Percentiles rank a stretch among this genome's conserved stretches.
phyloP scores from a whole-genome alignment of 192 early-diverging fungal genomes.

The Umbelopsis sp. region DNA sequence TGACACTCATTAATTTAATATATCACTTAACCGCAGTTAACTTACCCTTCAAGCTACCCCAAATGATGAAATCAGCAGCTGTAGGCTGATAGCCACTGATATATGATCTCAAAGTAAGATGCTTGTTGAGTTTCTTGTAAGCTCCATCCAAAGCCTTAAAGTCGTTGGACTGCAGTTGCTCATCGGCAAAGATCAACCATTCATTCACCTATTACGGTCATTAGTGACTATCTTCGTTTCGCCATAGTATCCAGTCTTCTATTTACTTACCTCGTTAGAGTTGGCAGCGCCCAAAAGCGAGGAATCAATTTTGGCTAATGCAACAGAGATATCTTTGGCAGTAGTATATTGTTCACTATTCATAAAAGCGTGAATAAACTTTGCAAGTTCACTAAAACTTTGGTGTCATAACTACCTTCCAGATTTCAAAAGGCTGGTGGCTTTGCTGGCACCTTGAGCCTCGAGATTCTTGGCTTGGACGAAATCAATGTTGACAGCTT shows the following conservation, averaged over 20 bases:
- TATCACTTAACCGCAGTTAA: neutral
- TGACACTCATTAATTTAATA: neutral
- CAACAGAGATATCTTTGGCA: slow-evolving; percentile 34
- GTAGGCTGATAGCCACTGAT: slow-evolving; percentile 77
- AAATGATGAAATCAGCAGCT: slow-evolving; percentile 82
- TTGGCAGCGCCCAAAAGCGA: slow-evolving; percentile 43
- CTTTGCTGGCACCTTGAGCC: slow-evolving; percentile 20
- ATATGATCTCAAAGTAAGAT: slow-evolving; percentile 82
- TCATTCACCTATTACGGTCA: slow-evolving; percentile 52
- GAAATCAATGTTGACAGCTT: slow-evolving; percentile 33
- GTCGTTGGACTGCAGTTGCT: slow-evolving; percentile 60
- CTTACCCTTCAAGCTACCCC: slow-evolving; percentile 82
- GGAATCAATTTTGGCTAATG: slow-evolving; percentile 33
- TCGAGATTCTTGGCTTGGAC: slow-evolving; percentile 37
- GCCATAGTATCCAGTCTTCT: slow-evolving; percentile 11
- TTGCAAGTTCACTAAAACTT: neutral
- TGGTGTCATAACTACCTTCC: slow-evolving; percentile 26
- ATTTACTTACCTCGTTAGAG: slow-evolving; percentile 43
- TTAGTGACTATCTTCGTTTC: slow-evolving; percentile 18
- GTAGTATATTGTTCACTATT: slow-evolving; percentile 33
- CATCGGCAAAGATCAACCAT: slow-evolving; percentile 75
- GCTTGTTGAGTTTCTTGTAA: slow-evolving; percentile 76
- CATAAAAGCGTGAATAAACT: neutral
- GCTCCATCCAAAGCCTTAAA: slow-evolving; percentile 73
- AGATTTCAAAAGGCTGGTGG: slow-evolving; percentile 24